Base-by-base conservation (phyloP, 805 yeast species). In the Metschnikowia bowlesiae region DNA sequence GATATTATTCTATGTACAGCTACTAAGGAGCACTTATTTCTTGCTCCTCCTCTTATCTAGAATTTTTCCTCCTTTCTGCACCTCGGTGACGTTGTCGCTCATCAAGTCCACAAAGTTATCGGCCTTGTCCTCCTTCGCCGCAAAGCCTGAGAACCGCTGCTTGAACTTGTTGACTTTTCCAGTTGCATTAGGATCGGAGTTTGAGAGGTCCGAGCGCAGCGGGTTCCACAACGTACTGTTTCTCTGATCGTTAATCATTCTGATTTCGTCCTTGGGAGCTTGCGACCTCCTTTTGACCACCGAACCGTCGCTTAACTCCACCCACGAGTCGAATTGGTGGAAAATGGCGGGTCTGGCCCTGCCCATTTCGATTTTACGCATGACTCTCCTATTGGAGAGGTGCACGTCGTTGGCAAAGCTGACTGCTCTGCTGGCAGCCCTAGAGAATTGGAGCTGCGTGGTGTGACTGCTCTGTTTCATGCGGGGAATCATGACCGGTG, bases 281-380 rank as follows among this genome's bases (percentile, higher is more conserved):
- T 87, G 96, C 0, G 96, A 83, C 60, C 87, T 79, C 69, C 99
- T 80, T 34, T 73, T 74, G 33, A 90, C 75, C 1, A 96, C 96
- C 31, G 97, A 87, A 1, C 99, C 99, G 66, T 94, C 99, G 57
- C 95, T 85, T 51, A 91, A 77, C 69, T 92, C 96, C n/a, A 94
- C 91, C 35, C 78, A 69, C 32, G 91, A 86, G 56, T 92, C 90
- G 66, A 94, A 94, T 67, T 89, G 89, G 71, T 92, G 81, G 69
- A 89, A 91, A 38, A 94, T 86, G 33, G 97, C 90, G 1, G 98
- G 97, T 69, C 97, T 82, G 14, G 96, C 90, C 65, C 87, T 87
- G 49, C 97, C 97, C 49, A 84, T 69, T 53, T 73, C 68, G 59
- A 87, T 85, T 65, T 82, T 85, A 65, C 81, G 84, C 68, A 79